A percentile compares a stretch with the other conserved stretches of the same genome.
These are phyloP conservation scores for Corrigiola litoralis DNA, from an alignment of 179 eudicot species.

Conservation along the genomic window DNA sequence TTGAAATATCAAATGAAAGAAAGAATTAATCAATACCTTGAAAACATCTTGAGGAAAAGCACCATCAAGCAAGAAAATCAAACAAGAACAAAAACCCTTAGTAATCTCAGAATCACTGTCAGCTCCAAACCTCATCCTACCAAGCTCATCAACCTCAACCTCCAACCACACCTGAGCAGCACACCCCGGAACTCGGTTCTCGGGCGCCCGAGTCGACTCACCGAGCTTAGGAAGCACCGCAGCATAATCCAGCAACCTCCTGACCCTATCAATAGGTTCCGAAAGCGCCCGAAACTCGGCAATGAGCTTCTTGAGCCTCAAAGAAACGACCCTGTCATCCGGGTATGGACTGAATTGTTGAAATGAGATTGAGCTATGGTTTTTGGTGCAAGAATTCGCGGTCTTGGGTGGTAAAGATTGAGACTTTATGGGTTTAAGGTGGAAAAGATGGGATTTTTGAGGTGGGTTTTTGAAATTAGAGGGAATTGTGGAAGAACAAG, in stretches of 20 bases:
- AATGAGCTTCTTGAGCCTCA: constrained; percentile 38
- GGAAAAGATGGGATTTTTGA: constrained; percentile 8
- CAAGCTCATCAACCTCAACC: constrained; percentile 42
- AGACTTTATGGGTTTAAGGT: constrained; percentile 12
- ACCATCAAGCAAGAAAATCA: constrained; percentile 66
- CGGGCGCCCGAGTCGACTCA: constrained; percentile 39
- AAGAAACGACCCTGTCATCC: constrained; percentile 25
- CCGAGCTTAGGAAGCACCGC: constrained; percentile 38
- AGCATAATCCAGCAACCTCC: constrained; percentile 57
- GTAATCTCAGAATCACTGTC: constrained; percentile 92
- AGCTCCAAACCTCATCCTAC: constrained; percentile 52
- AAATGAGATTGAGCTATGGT: background rate
- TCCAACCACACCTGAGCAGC: constrained; percentile 85
- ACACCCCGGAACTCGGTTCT: constrained; percentile 70
- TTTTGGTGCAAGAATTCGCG: background rate
- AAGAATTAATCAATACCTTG: constrained; percentile 21
- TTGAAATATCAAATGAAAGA: too few species aligned
- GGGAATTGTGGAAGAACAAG: constrained; percentile 13
- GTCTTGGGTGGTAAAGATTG: background rate
- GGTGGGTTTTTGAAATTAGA: constrained; percentile 1
- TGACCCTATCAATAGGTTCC: constrained; percentile 72
- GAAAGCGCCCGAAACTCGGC: constrained; percentile 57
- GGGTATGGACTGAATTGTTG: constrained; percentile 14
- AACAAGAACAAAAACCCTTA: constrained; percentile 80
- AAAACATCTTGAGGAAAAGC: constrained; percentile 56